Evolutionary conservation across 768 basidiomycete genomes (phyloP).

Genomic region (Serendipita sp.): DNA sequence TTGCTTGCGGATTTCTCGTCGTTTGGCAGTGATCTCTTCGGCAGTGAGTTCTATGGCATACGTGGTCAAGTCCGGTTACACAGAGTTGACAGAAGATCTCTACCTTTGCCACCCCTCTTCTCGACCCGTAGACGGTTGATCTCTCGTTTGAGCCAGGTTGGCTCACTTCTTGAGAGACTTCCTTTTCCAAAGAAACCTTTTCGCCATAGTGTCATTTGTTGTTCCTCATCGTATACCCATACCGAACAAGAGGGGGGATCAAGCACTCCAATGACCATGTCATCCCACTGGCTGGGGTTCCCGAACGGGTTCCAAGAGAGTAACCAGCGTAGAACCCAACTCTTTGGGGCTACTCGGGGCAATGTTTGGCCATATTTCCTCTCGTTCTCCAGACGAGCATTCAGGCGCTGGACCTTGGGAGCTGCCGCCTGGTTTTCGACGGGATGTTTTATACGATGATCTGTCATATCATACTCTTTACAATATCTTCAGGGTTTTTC

Average conservation of each 20-base stretch:
- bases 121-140: constrained; percentile 40
- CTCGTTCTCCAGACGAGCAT: constrained; percentile 34
- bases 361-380: constrained; percentile 53
- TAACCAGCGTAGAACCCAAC: constrained; percentile 28
- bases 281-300: constrained; percentile 35
- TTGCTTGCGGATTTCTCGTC: constrained; percentile 74
- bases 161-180: constrained; percentile 84
- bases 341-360: constrained; percentile 36
- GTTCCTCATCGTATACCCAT: constrained; percentile 53
- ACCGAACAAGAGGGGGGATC: constrained; percentile 73
- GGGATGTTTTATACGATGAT: too few species aligned
- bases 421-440: too few species aligned
- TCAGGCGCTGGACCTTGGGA: too few species aligned
- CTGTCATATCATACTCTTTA: too few species aligned
- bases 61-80: not conserved
- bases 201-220: constrained; percentile 63
- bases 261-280: constrained; percentile 58
- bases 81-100: constrained; percentile 12
- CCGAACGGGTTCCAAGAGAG: constrained; percentile 19
- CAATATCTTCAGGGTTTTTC: too few species aligned
- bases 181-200: constrained; percentile 97
- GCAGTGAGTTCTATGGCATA: constrained; percentile 48
- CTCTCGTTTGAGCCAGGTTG: constrained; percentile 76
- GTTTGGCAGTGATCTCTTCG: constrained; percentile 79
- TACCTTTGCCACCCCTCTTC: constrained; percentile 40